A percentile compares a stretch with the other conserved stretches of the same genome.
phyloP scores from a whole-genome alignment of 2,329 filamentous ascomycete genomes.

The Berkeleyomyces basicola region DNA sequence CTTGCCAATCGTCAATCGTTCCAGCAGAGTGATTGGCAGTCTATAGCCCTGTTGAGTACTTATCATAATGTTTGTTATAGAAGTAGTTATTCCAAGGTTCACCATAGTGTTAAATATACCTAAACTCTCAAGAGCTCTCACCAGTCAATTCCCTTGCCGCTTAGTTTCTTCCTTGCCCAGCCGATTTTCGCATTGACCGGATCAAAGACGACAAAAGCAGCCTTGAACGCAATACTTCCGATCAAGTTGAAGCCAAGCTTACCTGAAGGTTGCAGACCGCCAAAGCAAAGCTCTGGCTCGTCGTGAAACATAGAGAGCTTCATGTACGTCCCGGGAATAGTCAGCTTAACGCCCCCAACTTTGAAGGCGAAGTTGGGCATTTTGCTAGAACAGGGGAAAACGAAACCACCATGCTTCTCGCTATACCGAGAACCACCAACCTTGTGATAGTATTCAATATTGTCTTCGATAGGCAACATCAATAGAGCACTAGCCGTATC shows the following conservation, averaged over 20 bases:
- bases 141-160: too few species aligned
- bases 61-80: too few species aligned
- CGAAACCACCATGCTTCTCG: conserved; percentile 26
- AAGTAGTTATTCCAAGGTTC: too few species aligned
- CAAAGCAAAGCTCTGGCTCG: conserved; percentile 42
- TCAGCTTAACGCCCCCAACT: conserved; percentile 42
- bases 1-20: too few species aligned
- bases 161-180: conserved; percentile 1
- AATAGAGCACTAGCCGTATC: conserved; percentile 49
- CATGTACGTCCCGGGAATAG: conserved; percentile 34
- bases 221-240: conserved; percentile 46
- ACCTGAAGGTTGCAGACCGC: conserved; percentile 40
- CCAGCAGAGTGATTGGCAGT: too few species aligned
- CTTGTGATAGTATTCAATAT: conserved; percentile 31
- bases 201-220: conserved; percentile 43
- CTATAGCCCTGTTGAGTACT: too few species aligned
- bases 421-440: conserved; percentile 28
- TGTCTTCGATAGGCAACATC: conserved; percentile 37
- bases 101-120: too few species aligned
- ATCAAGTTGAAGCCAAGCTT: conserved; percentile 41
- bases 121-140: too few species aligned
- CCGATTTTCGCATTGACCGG: conserved; percentile 26
- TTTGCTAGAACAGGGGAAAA: conserved; percentile 28
- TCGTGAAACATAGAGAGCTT: conserved; percentile 31
- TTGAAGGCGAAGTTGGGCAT: conserved; percentile 36